Percentiles rank a stretch among this genome's conserved stretches.
phyloP scores from a whole-genome alignment of 768 basidiomycete genomes.

The Termitomyces titanicus region DNA sequence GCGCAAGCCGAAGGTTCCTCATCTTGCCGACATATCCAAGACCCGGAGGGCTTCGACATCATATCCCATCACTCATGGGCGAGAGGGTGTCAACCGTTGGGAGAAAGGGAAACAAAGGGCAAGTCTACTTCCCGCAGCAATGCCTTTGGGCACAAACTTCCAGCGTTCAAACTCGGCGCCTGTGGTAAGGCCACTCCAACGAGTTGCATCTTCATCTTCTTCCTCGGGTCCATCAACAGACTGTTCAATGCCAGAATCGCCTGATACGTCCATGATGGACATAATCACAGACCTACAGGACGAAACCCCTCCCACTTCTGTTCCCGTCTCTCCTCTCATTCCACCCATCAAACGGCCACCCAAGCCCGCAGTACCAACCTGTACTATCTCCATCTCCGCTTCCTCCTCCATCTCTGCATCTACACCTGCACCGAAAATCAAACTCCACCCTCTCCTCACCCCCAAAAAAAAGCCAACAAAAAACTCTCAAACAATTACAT shows the following conservation, averaged over 20 bases:
- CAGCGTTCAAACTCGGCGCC: not conserved
- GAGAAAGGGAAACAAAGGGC: conserved; percentile 11
- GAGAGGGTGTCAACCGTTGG: not conserved
- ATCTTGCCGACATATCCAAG: not conserved
- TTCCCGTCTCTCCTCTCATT: not conserved
- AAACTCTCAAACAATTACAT: not conserved
- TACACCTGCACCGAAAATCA: conserved; percentile 7
- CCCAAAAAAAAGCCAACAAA: conserved; percentile 10
- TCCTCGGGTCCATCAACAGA: conserved; percentile 1
- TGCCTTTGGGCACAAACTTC: not conserved
- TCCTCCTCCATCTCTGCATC: not conserved
- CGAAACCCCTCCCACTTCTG: not conserved
- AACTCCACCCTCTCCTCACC: conserved; percentile 15
- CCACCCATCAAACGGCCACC: not conserved
- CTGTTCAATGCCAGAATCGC: not conserved
- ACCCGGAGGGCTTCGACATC: conserved; percentile 2
- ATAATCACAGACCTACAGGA: conserved; percentile 4
- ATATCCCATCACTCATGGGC: not conserved
- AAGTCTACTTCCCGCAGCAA: not conserved
- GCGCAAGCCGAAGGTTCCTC: conserved; percentile 1
- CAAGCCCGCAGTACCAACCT: not conserved
- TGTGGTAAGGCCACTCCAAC: not conserved
- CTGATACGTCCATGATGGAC: conserved; percentile 9
- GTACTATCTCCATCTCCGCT: not conserved
- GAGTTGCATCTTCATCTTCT: conserved; percentile 3